A percentile compares a stretch with the other conserved stretches of the same genome.
These are phyloP conservation scores for Nannochloropsis gaditana DNA, from an alignment of 108 stramenopile species.

Conservation along the genomic window DNA sequence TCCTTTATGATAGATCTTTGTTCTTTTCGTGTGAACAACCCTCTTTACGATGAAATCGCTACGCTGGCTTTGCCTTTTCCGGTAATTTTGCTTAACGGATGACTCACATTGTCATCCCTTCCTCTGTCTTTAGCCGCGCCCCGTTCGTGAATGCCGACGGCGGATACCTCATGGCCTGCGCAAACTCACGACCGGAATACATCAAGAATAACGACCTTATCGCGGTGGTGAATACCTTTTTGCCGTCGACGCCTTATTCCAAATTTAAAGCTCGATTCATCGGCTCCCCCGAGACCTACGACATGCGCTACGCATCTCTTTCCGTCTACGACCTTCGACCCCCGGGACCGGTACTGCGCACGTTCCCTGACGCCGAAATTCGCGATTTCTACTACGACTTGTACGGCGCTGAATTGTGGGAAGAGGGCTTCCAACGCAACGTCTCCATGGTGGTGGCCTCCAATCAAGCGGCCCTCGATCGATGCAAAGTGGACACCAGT, in stretches of 20 bases:
- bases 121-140: neutral
- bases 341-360: neutral
- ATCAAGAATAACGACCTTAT: neutral
- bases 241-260: neutral
- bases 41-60: too few relatives aligned
- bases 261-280: neutral
- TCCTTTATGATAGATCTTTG: too few relatives aligned
- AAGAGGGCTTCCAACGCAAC: neutral
- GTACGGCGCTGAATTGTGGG: neutral
- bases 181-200: neutral
- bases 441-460: neutral
- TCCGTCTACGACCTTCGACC: neutral
- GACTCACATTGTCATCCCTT: neutral
- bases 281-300: neutral
- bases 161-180: neutral
- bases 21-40: too few relatives aligned
- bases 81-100: neutral
- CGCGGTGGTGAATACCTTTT: neutral
- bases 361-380: neutral
- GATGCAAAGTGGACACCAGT: neutral
- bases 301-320: neutral
- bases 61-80: neutral
- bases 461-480: neutral
- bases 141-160: slow-evolving; percentile 3
- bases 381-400: slow-evolving; percentile 3